A percentile compares a stretch with the other conserved stretches of the same genome.
Conservation (phyloP, 139 green algal species). For the Mychonastes homosphaera region DNA sequence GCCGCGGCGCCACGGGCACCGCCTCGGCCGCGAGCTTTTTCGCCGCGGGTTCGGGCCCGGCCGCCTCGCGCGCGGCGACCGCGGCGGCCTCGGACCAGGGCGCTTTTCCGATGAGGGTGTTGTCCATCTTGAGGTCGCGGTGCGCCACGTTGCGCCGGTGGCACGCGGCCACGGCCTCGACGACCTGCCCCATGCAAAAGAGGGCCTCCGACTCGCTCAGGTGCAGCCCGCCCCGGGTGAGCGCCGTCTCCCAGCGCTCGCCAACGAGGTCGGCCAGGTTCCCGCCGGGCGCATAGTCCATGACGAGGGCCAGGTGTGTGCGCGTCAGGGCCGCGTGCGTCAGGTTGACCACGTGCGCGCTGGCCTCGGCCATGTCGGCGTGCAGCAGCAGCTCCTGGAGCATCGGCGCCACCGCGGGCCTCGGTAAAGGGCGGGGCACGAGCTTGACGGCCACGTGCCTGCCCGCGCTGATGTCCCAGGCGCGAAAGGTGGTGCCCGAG, state of each 20-base stretch:
- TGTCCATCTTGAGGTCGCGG: slow-evolving; percentile 67
- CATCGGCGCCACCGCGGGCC: slow-evolving; percentile 32
- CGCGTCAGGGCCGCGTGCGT: slow-evolving; percentile 50
- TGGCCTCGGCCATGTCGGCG: slow-evolving; percentile 42
- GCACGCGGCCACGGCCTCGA: slow-evolving; percentile 66
- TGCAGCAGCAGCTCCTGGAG: slow-evolving; percentile 43
- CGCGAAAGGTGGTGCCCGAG: neutral
- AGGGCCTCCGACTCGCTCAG: slow-evolving; percentile 62
- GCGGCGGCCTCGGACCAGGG: no score
- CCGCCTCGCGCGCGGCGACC: no score
- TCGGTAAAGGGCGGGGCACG: slow-evolving; percentile 42
- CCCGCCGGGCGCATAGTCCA: slow-evolving; percentile 57
- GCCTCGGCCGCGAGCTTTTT: no score
- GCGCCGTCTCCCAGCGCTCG: slow-evolving; percentile 45
- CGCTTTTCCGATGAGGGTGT: slow-evolving; percentile 63
- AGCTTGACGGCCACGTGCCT: slow-evolving; percentile 55
- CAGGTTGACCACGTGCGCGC: slow-evolving; percentile 39
- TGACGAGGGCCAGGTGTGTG: slow-evolving; percentile 48
- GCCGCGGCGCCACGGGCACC: slow-evolving; percentile 23
- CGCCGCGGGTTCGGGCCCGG: no score
- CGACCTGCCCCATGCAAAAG: slow-evolving; percentile 72
- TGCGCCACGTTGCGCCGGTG: slow-evolving; percentile 65
- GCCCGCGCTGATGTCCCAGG: neutral
- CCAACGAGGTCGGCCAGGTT: slow-evolving; percentile 50
- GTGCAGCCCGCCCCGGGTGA: slow-evolving; percentile 43